phyloP scores from a whole-genome alignment of 208 protist species.

The Phytomonas sp. region DNA sequence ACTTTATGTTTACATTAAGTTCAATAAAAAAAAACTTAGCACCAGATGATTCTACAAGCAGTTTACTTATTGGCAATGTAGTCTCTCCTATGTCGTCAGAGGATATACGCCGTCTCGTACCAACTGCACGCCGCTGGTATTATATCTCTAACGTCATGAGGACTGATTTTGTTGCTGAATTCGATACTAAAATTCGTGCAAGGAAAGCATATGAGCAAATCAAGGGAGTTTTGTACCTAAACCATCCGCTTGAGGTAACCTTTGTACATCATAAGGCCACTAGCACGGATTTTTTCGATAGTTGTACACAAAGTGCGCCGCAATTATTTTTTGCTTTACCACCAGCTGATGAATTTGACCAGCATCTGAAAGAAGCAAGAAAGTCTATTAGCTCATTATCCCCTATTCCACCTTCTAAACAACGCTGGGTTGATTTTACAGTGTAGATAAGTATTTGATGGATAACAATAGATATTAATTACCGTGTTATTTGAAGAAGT shows the following conservation, averaged over 20 bases:
- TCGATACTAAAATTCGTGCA: background rate
- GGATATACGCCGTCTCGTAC: background rate
- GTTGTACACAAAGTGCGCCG: background rate
- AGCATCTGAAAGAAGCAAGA: background rate
- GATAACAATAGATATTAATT: background rate
- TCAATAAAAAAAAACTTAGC: background rate
- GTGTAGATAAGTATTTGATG: background rate
- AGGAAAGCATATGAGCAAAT: background rate
- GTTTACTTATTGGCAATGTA: background rate
- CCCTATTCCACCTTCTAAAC: background rate
- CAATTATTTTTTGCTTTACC: background rate
- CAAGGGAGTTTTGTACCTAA: background rate
- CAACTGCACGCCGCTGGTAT: background rate
- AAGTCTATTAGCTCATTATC: background rate
- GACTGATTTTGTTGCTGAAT: background rate
- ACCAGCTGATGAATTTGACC: background rate
- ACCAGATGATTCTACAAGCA: background rate
- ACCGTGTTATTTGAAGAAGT: background rate
- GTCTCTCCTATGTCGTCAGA: background rate
- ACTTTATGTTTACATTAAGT: background rate
- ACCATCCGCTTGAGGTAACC: background rate
- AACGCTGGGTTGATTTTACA: background rate
- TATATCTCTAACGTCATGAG: background rate
- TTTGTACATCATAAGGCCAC: background rate
- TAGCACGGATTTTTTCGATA: background rate